Evolutionary conservation across 345 rosid species (phyloP), one percentile per base, ranked within the genome.

Genomic region (Barbarea vulgaris): DNA sequence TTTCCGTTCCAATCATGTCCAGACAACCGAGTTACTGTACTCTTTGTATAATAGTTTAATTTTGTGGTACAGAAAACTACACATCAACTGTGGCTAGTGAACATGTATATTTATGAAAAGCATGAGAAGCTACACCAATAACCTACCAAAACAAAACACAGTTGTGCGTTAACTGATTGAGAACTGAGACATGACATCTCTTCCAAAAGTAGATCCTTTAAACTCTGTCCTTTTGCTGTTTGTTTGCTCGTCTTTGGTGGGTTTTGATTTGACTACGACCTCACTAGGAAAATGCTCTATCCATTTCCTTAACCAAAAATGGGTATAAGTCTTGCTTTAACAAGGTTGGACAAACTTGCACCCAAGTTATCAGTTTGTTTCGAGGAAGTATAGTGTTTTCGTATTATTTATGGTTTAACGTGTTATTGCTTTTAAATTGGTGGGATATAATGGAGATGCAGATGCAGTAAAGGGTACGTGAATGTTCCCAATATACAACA

Each of bases 41-140:
- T 55, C 42, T 36, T 54, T 56, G 33, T 27, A 25, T 66, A 18
- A 28, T 58, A 27, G 27, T 25, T 34, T 5, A 47, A 13, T 57
- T 19, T 21, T 66, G 79, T 75, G 79, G 79, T 50, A 39, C n/a
- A 28, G 22, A 67, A 59, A 27, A 42, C 37, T 67, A 67, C 68
- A 67, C 79, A 41, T 67, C 56, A 21, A 22, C n/a, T 22, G 27
- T 68, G 39, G 30, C 48, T 51, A 39, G 36, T 21, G 30, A 70
- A 69, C 69, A 42, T 42, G 48, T 24, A 69, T n/a, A 30, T 60
- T 12, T 17, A 30, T 39, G 28, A 22, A 59, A 39, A 51, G 44
- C 37, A 68, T 14, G 54, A 59, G 24, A 68, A 17, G 57, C 64
- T 75, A 69, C 79, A 76, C 69, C 15, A 22, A 76, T 64, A 76